Conservation (phyloP, 805 yeast genomes). For the Teunomyces aglyptinius region DNA sequence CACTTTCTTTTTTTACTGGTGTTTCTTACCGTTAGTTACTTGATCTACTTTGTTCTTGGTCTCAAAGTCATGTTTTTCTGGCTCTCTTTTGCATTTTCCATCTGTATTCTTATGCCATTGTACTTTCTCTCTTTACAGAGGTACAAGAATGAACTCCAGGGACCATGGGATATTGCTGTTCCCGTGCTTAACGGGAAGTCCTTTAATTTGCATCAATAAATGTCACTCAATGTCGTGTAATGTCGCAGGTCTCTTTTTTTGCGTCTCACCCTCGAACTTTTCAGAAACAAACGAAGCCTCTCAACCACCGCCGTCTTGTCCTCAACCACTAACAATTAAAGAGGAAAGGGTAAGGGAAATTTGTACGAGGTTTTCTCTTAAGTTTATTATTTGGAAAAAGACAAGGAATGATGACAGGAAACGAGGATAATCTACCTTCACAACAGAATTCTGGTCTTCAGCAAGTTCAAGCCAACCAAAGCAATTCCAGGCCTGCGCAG, state of each 20-base stretch:
- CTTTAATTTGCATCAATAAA: constrained; percentile 1
- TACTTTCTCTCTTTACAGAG: constrained; percentile 70
- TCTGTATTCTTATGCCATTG: constrained; percentile 60
- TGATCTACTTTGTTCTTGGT: constrained; percentile 27
- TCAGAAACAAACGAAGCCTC: background rate
- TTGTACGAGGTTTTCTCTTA: background rate
- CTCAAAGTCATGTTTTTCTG: constrained; percentile 43
- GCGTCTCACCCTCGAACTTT: background rate
- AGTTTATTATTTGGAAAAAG: too few relatives aligned
- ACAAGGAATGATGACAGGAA: constrained; percentile 4
- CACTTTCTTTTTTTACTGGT: constrained; percentile 19
- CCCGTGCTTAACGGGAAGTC: constrained; percentile 40
- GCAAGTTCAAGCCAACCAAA: constrained; percentile 3
- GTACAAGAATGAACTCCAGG: constrained; percentile 82
- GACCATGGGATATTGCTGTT: constrained; percentile 91
- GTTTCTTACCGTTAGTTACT: constrained; percentile 26
- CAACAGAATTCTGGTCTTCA: constrained; percentile 4
- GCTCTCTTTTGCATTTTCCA: constrained; percentile 45
- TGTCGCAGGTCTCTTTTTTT: background rate
- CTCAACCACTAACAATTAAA: background rate
- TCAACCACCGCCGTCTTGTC: background rate
- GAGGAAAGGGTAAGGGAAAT: background rate
- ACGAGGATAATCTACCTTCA: background rate
- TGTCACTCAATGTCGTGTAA: background rate
- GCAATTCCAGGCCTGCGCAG: constrained; percentile 8